phyloP scores from a whole-genome alignment of 208 protist genomes.

The Porcisia hertigi region DNA sequence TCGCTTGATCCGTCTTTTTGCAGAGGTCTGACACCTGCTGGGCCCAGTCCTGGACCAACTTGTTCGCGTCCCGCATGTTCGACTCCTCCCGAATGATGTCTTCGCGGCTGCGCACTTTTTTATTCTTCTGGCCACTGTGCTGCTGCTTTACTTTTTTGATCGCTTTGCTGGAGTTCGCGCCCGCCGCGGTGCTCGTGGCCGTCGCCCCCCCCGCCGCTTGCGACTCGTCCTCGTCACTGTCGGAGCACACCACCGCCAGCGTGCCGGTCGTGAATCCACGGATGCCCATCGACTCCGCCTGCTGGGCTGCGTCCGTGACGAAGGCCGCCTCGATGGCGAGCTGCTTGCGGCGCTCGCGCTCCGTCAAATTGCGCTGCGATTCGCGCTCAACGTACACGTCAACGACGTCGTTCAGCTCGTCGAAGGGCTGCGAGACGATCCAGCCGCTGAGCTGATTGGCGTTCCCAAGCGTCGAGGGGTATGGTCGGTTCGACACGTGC shows the following conservation, averaged over 20 bases:
- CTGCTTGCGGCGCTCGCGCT: constrained; percentile 49
- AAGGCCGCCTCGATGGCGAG: constrained; percentile 70
- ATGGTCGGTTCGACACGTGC: constrained; percentile 47
- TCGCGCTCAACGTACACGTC: constrained; percentile 58
- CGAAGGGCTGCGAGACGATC: constrained; percentile 74
- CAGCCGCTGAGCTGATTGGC: constrained; percentile 80
- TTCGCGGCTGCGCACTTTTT: constrained; percentile 72
- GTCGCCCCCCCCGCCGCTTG: constrained; percentile 1
- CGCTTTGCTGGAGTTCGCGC: constrained; percentile 14
- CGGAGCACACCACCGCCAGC: constrained; percentile 62
- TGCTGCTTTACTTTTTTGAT: constrained; percentile 49
- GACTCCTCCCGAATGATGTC: constrained; percentile 79
- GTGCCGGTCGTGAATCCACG: constrained; percentile 67
- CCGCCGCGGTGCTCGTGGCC: constrained; percentile 31
- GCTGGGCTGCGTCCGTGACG: constrained; percentile 69
- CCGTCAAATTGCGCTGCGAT: constrained; percentile 62
- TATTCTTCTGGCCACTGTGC: constrained; percentile 74
- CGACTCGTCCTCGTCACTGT: constrained; percentile 50
- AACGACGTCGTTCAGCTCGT: constrained; percentile 81
- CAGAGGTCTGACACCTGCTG: constrained; percentile 57
- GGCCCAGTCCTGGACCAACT: constrained; percentile 42
- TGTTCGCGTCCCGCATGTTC: constrained; percentile 61
- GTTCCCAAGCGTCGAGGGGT: constrained; percentile 60
- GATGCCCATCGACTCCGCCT: constrained; percentile 90
- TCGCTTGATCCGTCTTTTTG: constrained; percentile 47